Evolutionary conservation across 129 eudicot species (phyloP).

Genomic region (Deinandra increscens): DNA sequence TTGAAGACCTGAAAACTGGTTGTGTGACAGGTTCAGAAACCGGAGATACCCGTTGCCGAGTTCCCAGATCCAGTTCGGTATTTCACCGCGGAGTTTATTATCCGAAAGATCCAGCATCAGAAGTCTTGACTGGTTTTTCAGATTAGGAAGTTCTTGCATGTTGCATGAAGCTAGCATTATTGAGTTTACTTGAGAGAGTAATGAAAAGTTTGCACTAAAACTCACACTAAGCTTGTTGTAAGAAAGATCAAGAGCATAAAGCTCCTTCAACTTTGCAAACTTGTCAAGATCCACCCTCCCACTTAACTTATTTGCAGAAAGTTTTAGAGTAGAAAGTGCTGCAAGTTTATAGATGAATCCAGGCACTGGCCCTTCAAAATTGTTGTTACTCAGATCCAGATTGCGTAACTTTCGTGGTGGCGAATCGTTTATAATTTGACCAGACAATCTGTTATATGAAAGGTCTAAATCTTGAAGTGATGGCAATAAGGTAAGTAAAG

Average conservation of each 20-base stretch:
- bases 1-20: constrained; percentile 39
- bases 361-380: constrained; percentile 46
- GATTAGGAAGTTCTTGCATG: constrained; percentile 38
- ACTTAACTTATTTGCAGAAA: constrained; percentile 42
- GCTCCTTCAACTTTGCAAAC: constrained; percentile 35
- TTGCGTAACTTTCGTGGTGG: too few relatives aligned
- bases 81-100: constrained; percentile 43
- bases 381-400: constrained; percentile 47
- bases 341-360: constrained; percentile 38
- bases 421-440: constrained; percentile 31
- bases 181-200: constrained; percentile 30
- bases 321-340: constrained; percentile 30
- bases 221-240: constrained; percentile 39
- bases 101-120: constrained; percentile 52
- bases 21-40: constrained; percentile 44
- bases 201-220: constrained; percentile 21
- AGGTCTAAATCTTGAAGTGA: constrained; percentile 35
- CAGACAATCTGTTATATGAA: constrained; percentile 42
- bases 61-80: constrained; percentile 66
- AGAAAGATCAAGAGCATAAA: constrained; percentile 54
- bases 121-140: constrained; percentile 39
- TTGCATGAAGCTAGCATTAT: constrained; percentile 58
- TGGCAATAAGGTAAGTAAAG: constrained; percentile 41
- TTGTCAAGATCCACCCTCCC: constrained; percentile 40
- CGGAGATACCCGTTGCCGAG: constrained; percentile 35